Percentiles rank a stretch among this genome's conserved stretches.
Evolutionary conservation across 345 rosid species (phyloP).

Genomic region (Hevea brasiliensis): DNA sequence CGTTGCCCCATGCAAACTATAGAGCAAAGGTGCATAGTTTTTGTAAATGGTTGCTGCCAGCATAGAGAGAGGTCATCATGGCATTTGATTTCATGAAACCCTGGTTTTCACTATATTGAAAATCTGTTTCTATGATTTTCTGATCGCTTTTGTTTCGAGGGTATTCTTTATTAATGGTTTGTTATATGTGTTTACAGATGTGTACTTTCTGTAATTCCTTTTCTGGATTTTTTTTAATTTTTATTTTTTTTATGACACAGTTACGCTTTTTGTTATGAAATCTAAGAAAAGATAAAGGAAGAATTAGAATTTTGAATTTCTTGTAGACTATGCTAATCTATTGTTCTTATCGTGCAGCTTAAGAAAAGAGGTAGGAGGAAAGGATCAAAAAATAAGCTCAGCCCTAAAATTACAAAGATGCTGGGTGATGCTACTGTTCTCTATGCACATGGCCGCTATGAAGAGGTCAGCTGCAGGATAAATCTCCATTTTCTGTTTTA

Average conservation of each 20-base stretch:
- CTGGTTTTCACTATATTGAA: not conserved
- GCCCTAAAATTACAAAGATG: conserved; percentile 55
- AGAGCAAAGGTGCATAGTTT: not conserved
- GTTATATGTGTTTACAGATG: not conserved
- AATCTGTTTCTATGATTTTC: not conserved
- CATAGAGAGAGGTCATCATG: not conserved
- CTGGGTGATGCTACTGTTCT: conserved; percentile 71
- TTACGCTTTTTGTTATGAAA: not conserved
- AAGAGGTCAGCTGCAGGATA: conserved; percentile 45
- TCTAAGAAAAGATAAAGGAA: not conserved
- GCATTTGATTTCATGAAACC: not conserved
- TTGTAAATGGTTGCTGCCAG: not conserved
- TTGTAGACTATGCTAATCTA: not conserved
- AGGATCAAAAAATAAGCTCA: conserved; percentile 61
- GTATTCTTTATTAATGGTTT: not conserved
- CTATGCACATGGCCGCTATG: conserved; percentile 58
- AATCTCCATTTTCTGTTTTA: not conserved
- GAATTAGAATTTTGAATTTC: not conserved
- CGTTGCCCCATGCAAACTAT: not conserved
- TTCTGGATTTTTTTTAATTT: not conserved
- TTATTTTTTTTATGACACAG: not conserved
- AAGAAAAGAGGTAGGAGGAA: conserved; percentile 69
- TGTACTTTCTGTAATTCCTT: not conserved
- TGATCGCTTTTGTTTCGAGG: not conserved
- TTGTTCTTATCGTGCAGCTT: conserved; percentile 31